A percentile compares a stretch with the other conserved stretches of the same genome.
Evolutionary conservation across 805 yeast species (phyloP).

Genomic region (Blastobotrys terrestris): DNA sequence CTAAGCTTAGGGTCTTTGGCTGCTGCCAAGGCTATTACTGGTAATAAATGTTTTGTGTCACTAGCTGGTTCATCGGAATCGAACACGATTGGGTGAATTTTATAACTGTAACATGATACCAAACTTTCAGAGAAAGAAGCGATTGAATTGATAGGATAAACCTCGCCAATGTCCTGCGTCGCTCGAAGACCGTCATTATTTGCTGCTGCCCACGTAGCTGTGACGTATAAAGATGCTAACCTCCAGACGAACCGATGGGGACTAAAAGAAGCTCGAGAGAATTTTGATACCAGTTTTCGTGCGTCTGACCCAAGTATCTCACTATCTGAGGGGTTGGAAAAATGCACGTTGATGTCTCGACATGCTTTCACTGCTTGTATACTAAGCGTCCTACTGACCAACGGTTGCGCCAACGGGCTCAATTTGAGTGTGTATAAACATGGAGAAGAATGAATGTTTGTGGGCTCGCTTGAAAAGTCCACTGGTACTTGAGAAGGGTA

Average conservation of each 20-base stretch:
- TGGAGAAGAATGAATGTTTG: background rate
- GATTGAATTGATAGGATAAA: background rate
- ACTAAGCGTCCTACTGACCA: background rate
- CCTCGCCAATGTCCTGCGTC: background rate
- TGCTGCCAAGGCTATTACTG: background rate
- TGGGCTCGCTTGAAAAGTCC: background rate
- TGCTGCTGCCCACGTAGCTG: background rate
- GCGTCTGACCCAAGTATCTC: background rate
- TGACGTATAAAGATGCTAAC: background rate
- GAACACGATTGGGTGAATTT: background rate
- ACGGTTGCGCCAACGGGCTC: background rate
- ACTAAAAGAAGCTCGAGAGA: background rate
- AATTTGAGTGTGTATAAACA: background rate
- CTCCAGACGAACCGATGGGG: constrained; percentile 2
- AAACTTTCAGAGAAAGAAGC: background rate
- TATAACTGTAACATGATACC: background rate
- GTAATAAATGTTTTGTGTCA: background rate
- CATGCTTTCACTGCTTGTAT: background rate
- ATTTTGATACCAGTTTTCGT: background rate
- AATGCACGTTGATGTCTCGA: background rate
- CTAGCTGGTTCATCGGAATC: background rate
- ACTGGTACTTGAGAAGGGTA: background rate
- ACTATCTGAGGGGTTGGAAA: background rate
- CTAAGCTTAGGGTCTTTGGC: background rate
- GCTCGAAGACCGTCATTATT: background rate